Evolutionary conservation across 805 yeast species (phyloP), one percentile per base, ranked within the genome.

Genomic region (Ogataea zsoltii): DNA sequence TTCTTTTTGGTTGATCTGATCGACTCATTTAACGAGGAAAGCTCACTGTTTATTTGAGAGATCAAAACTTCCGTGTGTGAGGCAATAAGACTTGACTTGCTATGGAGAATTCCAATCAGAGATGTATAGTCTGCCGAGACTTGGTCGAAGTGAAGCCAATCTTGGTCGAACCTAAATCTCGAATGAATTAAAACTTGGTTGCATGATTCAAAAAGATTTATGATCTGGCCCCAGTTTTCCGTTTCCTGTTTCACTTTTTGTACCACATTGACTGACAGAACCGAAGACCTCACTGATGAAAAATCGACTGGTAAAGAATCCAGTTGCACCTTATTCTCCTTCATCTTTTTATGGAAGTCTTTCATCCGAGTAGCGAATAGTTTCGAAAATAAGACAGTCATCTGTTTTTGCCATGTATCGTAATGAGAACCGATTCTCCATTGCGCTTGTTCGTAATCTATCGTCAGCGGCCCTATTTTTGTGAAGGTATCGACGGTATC

Each of bases 71-170:
- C 66, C 7, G 69, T 65, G 7, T 86, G 66, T 2, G 68, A 49
- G 1, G 44, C 49, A 9, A 63, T 45, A 2, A 15, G 13, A 5
- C 29, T 14, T 4, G 35, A 7, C 57, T 51, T 77, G 69, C 31
- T 58, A 53, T 3, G 51, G 50, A 34, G 75, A 42, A 10, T 77
- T 58, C 30, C 76, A 69, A 1, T 52, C 42, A 26, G 82, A 2
- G 79, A 67, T 0, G 66, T 55, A 43, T 71, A 58, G 42, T 77
- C 80, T 41, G 68, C 70, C 12, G 77, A 80, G 0, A 88, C 45
- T 53, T 88, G 95, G 33, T 85, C 94, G 38, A 68, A 68, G 57
- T 69, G 78, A 0, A 82, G 49, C 85, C 90, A 84, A 23, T 74
- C 73, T 0, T 63, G 29, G 0, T 83, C 77, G 40, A 79, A 73